Base-by-base conservation (phyloP, 1,284 basidiomycete genomes). In the Gomphus bonarii region DNA sequence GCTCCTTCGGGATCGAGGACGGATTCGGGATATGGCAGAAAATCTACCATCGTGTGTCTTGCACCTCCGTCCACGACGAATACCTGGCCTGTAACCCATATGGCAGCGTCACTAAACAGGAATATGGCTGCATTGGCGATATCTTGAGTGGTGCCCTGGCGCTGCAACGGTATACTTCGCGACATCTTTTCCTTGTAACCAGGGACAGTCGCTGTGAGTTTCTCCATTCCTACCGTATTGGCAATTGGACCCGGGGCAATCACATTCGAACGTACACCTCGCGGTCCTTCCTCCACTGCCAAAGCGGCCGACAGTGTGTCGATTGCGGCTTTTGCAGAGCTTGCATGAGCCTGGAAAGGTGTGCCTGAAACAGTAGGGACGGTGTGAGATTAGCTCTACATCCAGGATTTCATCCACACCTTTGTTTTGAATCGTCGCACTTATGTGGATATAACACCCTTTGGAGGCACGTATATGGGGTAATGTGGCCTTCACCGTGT, bases 241-340 rank as follows among this genome's bases (percentile, higher is more conserved):
- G 71, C 78, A 60, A 97, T 95, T 10, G 91, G 86, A 0, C 88
- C 94, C 5, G 94, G 94, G 0, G 92, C 84, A 64, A 97, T 87
- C 55, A 95, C 88, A 68, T 97, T 97, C 40, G 89, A 91, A 55
- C 95, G 84, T 38, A 98, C 84, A n/a, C 95, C 95, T 63, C 84
- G 80, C 7, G 94, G 95, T 1, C 93, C 95, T 73, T 97, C 91
- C 70, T 97, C 95, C 12, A 97, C 82, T 0, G 95, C 93, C 20
- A 97, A 72, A 2, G 90, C 91, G 11, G 81, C 75, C 54, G 85
- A 88, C 4, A 95, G 73, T 0, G 94, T 92, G 66, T 99, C 95
- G 40, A 98, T 82, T 10, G 82, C 95, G 0, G 95, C 95, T 72
- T 98, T 98, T 22, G 95, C 95, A 14, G 95, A 91, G 22, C 89